phyloP scores from a whole-genome alignment of 306 rosid species.

The Rosa chinensis region DNA sequence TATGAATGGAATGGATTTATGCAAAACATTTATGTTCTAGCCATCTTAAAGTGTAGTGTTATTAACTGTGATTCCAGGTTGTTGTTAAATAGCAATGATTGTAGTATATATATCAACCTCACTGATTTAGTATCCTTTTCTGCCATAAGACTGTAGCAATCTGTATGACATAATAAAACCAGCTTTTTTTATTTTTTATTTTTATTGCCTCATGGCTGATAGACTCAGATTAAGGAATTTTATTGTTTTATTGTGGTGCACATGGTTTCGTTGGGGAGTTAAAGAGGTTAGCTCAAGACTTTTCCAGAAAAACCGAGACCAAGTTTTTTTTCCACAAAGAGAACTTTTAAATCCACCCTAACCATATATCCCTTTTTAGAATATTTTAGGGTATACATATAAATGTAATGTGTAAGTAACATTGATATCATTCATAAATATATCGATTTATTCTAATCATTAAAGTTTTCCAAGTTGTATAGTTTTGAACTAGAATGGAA shows the following conservation, averaged over 20 bases:
- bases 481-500: neutral
- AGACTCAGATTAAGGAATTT: too few relatives aligned
- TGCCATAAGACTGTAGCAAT: too few relatives aligned
- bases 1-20: too few relatives aligned
- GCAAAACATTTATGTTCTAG: too few relatives aligned
- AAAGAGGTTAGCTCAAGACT: slow-evolving; percentile 62
- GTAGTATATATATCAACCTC: too few relatives aligned
- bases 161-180: too few relatives aligned
- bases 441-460: neutral
- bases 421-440: neutral
- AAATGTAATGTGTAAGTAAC: neutral
- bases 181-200: too few relatives aligned
- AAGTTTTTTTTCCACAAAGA: slow-evolving; percentile 89
- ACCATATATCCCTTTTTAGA: neutral
- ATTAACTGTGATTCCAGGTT: too few relatives aligned
- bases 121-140: too few relatives aligned
- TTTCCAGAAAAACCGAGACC: slow-evolving; percentile 73
- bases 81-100: too few relatives aligned
- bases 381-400: neutral
- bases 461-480: neutral
- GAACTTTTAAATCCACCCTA: slow-evolving; percentile 45
- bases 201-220: too few relatives aligned
- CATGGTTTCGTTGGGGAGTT: slow-evolving; percentile 68
- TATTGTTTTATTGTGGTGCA: slow-evolving; percentile 75
- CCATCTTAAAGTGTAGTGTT: too few relatives aligned